These are phyloP conservation scores for Phytophthora cactorum DNA, from an alignment of 352 stramenopile genomes.

Conservation along the genomic window DNA sequence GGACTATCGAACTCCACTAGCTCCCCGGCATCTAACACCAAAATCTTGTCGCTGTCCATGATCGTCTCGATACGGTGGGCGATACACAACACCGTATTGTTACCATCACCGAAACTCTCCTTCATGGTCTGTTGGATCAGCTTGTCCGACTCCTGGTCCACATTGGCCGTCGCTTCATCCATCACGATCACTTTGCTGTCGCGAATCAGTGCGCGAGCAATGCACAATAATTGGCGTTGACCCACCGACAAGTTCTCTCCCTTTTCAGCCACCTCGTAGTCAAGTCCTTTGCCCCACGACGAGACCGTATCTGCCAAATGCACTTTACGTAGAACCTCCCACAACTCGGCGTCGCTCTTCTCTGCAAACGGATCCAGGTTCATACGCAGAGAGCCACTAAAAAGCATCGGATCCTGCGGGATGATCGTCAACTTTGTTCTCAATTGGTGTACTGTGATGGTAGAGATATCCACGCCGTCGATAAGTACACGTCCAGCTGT, in stretches of 20 bases:
- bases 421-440: conserved; percentile 61
- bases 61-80: conserved; percentile 95
- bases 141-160: conserved; percentile 85
- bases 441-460: conserved; percentile 38
- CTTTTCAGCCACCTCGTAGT: conserved; percentile 89
- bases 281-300: conserved; percentile 66
- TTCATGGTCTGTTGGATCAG: conserved; percentile 82
- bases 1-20: conserved; percentile 34
- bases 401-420: conserved; percentile 91
- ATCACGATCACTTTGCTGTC: conserved; percentile 92
- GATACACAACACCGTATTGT: conserved; percentile 94
- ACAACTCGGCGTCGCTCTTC: conserved; percentile 64
- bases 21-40: conserved; percentile 88
- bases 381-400: conserved; percentile 86
- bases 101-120: conserved; percentile 76
- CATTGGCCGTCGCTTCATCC: conserved; percentile 95
- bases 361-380: conserved; percentile 91
- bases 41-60: conserved; percentile 91
- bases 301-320: conserved; percentile 70
- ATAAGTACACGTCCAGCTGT: conserved; percentile 74
- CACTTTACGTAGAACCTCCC: conserved; percentile 56
- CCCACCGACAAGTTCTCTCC: conserved; percentile 96
- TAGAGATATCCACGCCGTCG: conserved; percentile 81
- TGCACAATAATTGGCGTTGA: conserved; percentile 95
- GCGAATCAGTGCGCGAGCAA: conserved; percentile 92